phyloP scores from a whole-genome alignment of 225 moss, liverwort and hornwort genomes.

The Lunularia cruciata region DNA sequence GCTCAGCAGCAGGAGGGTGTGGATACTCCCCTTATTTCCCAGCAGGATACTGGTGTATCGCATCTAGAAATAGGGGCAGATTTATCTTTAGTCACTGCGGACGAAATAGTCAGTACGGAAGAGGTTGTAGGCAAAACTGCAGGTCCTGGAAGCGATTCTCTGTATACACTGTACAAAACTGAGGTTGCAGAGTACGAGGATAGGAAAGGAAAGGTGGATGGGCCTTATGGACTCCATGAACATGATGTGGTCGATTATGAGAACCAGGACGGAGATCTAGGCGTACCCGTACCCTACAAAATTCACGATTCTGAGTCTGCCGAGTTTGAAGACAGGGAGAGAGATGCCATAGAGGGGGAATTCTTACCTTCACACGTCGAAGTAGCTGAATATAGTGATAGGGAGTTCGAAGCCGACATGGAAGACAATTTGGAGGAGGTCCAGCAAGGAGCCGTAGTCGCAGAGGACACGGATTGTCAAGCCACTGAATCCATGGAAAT shows the following conservation, averaged over 20 bases:
- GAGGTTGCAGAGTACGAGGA: slow-evolving; percentile 18
- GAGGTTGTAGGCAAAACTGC: not conserved
- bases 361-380: slow-evolving; percentile 35
- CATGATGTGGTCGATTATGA: not conserved
- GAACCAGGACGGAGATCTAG: not conserved
- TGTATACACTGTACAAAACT: not conserved
- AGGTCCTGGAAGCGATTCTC: not conserved
- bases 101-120: not conserved
- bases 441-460: not conserved
- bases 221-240: not conserved
- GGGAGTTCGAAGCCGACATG: slow-evolving; percentile 52
- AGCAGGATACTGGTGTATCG: not conserved
- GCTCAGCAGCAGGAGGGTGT: slow-evolving; percentile 8
- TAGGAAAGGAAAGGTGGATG: not conserved
- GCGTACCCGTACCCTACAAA: too few relatives aligned
- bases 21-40: not conserved
- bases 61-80: slow-evolving; percentile 16
- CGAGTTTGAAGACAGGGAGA: slow-evolving; percentile 13
- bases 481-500: slow-evolving; percentile 1
- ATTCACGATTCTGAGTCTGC: not conserved
- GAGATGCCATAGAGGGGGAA: slow-evolving; percentile 19
- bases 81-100: not conserved
- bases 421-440: slow-evolving; percentile 44
- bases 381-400: slow-evolving; percentile 53
- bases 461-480: slow-evolving; percentile 6